Base-by-base conservation (phyloP, 768 basidiomycete genomes). In the Trametes gibbosa region DNA sequence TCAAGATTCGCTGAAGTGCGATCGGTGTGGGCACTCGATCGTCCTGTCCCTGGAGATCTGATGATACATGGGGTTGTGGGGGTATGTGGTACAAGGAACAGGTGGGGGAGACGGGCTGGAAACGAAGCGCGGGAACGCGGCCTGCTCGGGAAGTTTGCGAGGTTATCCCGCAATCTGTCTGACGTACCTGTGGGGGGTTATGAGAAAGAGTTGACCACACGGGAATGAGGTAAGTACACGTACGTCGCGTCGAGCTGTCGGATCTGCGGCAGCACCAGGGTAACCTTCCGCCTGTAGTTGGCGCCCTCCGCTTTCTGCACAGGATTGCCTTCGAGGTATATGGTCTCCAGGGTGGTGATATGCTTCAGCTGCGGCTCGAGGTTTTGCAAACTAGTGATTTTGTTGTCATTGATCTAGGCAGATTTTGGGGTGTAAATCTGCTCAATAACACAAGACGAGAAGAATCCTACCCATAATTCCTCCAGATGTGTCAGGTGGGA, bases 381-480 rank as follows among this genome's bases (percentile, higher is more conserved):
- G 2, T 82, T 78, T 8, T 74, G 78, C 8, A 98, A 75, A 59
- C 86, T 82, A 3, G 85, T 77, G 42, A 99, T 89, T 67, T 86
- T 77, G 74, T 99, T 99, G 63, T 91, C 82, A 71, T 87, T 97
- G 63, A 95, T 83, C 95, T 98, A 21, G n/a, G 70, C 51, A 53
- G 19, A 37, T 19, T 24, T 21, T 35, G 37, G n/a, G n/a, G n/a
- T n/a, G n/a, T n/a, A n/a, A n/a, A n/a, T n/a, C n/a, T n/a, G n/a
- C n/a, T n/a, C n/a, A n/a, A n/a, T n/a, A n/a, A n/a, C n/a, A n/a
- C n/a, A n/a, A n/a, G n/a, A n/a, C n/a, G n/a, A n/a, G n/a, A n/a
- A n/a, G n/a, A n/a, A n/a, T n/a, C n/a, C n/a, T 60, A 95, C 95
- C 97, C 97, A 99, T 65, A 99, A 81, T 69, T 99, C 97, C 68